Evolutionary conservation across 1,284 basidiomycete genomes (phyloP), one percentile per base, ranked within the genome.

Genomic region (Boletus sp.): DNA sequence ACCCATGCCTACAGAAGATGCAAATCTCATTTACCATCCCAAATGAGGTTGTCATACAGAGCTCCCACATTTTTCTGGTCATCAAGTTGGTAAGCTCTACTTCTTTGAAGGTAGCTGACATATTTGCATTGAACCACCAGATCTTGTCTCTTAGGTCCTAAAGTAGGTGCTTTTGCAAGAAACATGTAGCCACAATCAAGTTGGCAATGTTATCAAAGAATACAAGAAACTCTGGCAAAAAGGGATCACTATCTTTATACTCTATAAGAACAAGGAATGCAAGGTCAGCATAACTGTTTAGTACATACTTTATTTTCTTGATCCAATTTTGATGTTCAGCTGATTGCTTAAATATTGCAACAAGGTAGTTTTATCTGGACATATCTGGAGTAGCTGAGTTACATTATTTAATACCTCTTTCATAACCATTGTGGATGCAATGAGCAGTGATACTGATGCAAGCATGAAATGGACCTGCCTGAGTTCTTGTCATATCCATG

Each of bases 281-380:
- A 8, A 78, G 68, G 55, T 78, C 75, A 8, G 59, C 11, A 50
- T 61, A 73, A 19, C 48, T 63, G 2, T 50, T 63, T 0, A 64
- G 40, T 3, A 73, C 16, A 44, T 70, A 64, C 19, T 59, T 25
- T 49, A 77, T 69, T 23, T 64, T 56, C 10, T 60, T 61, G 11
- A 77, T 69, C 62, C 59, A 23, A 77, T 56, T 11, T 66, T 43
- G 25, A 78, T 75, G 43, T 77, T 74, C 4, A 71, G 70, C 0
- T 62, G 60, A 53, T 79, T 66, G 25, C 67, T 74, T 0, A 70
- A 74, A 1, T 55, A 16, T 27, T 49, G 61, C 3, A 64, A 6
- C 0, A 21, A 16, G 23, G 21, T 2, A 3, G 23, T 55, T 3
- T 31, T 55, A 6, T 9, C 21, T 0, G 0, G 8, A 4, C 5